phyloP scores from a whole-genome alignment of 495 filamentous ascomycete genomes.

The Xylaria scruposa region DNA sequence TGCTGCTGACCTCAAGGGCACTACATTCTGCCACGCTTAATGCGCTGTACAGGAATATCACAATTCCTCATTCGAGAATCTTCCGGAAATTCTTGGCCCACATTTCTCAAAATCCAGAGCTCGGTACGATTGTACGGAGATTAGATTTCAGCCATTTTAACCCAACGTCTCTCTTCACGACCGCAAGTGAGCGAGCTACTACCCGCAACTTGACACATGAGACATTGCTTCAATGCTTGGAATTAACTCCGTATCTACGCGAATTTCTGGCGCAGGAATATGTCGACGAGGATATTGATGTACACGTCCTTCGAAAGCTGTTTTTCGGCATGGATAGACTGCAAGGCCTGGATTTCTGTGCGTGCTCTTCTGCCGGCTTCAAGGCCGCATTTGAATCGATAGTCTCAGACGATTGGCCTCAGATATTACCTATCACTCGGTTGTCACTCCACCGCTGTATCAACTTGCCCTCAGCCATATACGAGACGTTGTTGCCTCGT shows the following conservation, averaged over 20 bases:
- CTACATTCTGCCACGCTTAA: slow-evolving; percentile 77
- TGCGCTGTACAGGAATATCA: slow-evolving; percentile 83
- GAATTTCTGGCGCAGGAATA: slow-evolving; percentile 87
- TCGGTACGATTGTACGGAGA: slow-evolving; percentile 80
- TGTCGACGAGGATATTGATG: slow-evolving; percentile 77
- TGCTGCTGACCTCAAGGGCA: slow-evolving; percentile 76
- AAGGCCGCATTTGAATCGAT: slow-evolving; percentile 59
- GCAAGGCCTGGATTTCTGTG: slow-evolving; percentile 79
- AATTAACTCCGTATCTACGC: slow-evolving; percentile 76
- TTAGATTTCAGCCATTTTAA: slow-evolving; percentile 91
- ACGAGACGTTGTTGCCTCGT: slow-evolving; percentile 73
- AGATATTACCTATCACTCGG: slow-evolving; percentile 65
- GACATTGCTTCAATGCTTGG: slow-evolving; percentile 77
- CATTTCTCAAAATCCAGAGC: slow-evolving; percentile 68
- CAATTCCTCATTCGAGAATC: slow-evolving; percentile 84
- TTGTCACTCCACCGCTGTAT: slow-evolving; percentile 84
- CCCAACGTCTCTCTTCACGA: slow-evolving; percentile 79
- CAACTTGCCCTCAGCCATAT: slow-evolving; percentile 70
- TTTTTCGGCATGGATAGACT: slow-evolving; percentile 76
- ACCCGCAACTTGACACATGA: slow-evolving; percentile 81
- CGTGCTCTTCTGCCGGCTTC: slow-evolving; percentile 74
- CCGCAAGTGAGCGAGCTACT: slow-evolving; percentile 77
- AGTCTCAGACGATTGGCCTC: slow-evolving; percentile 51
- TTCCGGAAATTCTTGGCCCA: slow-evolving; percentile 85
- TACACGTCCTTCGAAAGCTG: slow-evolving; percentile 72